Conservation (phyloP, 176 grass and related monocot species). For the Neostapfia colusana region DNA sequence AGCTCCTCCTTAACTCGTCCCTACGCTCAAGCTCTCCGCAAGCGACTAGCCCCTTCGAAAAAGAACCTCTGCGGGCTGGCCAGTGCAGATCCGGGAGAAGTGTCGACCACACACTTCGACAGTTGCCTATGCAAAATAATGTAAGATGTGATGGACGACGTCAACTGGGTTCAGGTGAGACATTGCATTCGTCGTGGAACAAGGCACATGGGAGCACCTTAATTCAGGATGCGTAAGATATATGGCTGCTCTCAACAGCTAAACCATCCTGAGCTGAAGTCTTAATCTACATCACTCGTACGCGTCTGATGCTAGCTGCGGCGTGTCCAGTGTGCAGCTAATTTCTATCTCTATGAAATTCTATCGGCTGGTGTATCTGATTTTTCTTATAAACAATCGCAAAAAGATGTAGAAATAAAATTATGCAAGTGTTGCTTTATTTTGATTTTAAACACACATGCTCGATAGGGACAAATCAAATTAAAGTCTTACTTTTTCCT, state of each 20-base stretch:
- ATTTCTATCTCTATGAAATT: not conserved
- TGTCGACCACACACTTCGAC: too few relatives aligned
- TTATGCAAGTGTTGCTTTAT: not conserved
- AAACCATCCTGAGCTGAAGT: not conserved
- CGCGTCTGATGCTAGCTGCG: not conserved
- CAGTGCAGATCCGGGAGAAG: too few relatives aligned
- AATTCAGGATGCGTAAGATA: conserved; percentile 3
- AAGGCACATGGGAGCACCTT: conserved; percentile 47
- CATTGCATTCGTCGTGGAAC: conserved; percentile 47
- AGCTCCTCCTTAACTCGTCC: too few relatives aligned
- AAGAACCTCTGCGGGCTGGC: too few relatives aligned
- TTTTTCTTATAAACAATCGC: not conserved
- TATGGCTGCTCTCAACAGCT: conserved; percentile 25
- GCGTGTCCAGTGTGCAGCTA: not conserved
- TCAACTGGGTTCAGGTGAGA: conserved; percentile 34
- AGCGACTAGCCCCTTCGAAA: too few relatives aligned
- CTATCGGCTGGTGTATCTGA: not conserved
- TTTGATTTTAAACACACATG: not conserved
- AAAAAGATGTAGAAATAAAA: not conserved
- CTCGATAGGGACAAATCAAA: not conserved
- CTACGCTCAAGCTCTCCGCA: too few relatives aligned
- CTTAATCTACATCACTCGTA: conserved; percentile 5
- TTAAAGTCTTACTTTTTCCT: not conserved
- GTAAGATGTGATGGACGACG: conserved; percentile 5
- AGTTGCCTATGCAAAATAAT: not conserved